Conservation (phyloP, 306 rosid species). For the Pyrus pyrifolia region DNA sequence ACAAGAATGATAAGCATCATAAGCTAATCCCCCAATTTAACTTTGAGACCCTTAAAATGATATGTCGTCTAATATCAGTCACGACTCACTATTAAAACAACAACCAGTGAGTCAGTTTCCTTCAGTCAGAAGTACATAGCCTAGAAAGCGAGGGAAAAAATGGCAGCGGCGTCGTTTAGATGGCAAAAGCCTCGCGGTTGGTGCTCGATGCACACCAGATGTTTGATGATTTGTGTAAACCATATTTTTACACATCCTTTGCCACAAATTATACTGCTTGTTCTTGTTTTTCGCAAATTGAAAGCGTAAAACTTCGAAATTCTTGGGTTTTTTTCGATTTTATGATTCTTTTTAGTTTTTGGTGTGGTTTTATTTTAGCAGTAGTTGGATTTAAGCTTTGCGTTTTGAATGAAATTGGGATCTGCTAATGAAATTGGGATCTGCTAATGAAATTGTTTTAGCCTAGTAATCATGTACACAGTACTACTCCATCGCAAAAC, state of each 20-base stretch:
- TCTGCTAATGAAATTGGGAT: slow-evolving; percentile 17
- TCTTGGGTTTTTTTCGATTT: too few species aligned
- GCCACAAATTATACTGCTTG: too few species aligned
- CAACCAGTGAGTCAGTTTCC: background rate
- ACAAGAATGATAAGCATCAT: background rate
- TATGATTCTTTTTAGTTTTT: too few species aligned
- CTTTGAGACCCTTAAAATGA: background rate
- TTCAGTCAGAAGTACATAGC: background rate
- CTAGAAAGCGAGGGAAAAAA: slow-evolving; percentile 11
- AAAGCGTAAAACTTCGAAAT: too few species aligned
- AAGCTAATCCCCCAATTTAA: background rate
- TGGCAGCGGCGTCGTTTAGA: slow-evolving; percentile 61
- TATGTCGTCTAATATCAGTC: background rate
- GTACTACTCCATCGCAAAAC: too few species aligned
- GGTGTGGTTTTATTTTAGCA: too few species aligned
- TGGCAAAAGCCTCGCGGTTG: slow-evolving; percentile 54
- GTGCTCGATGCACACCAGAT: background rate
- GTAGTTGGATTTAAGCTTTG: background rate
- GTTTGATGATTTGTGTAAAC: slow-evolving; percentile 37
- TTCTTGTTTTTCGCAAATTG: too few species aligned
- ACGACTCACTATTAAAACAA: background rate
- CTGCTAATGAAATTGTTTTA: slow-evolving; percentile 15
- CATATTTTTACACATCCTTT: too few species aligned
- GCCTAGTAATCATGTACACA: too few species aligned
- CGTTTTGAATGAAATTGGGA: background rate